Evolutionary conservation across 1,139 yeast species (phyloP).

Genomic region (Blastobotrys buckinghamii): DNA sequence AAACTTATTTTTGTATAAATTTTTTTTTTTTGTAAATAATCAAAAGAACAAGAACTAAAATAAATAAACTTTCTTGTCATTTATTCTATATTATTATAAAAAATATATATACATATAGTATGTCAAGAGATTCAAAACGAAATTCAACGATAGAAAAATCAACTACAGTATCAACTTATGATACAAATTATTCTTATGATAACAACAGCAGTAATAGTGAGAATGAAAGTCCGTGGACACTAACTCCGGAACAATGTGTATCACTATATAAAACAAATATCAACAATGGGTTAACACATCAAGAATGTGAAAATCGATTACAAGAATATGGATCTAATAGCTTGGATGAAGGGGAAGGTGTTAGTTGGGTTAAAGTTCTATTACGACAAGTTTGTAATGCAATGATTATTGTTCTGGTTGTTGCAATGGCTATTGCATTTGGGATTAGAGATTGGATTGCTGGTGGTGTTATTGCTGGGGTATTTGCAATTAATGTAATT

Average conservation of each 20-base stretch:
- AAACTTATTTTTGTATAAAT: too few relatives aligned
- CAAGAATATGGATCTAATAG: conserved; percentile 50
- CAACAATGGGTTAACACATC: conserved; percentile 44
- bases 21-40: too few relatives aligned
- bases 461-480: conserved; percentile 76
- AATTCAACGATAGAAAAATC: neutral
- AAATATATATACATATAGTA: too few relatives aligned
- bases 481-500: conserved; percentile 56
- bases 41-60: too few relatives aligned
- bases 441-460: conserved; percentile 77
- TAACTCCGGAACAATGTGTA: conserved; percentile 15
- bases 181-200: too few relatives aligned
- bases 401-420: conserved; percentile 68
- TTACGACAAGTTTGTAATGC: conserved; percentile 74
- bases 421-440: conserved; percentile 69
- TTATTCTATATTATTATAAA: too few relatives aligned
- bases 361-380: conserved; percentile 52
- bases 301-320: conserved; percentile 35
- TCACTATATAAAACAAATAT: conserved; percentile 36
- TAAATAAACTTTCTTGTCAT: too few relatives aligned
- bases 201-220: neutral
- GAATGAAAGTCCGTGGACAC: conserved; percentile 32
- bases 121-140: neutral
- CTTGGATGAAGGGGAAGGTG: conserved; percentile 54
- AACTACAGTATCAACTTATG: neutral